Percentiles rank a stretch among this genome's conserved stretches.
Evolutionary conservation across 108 stramenopile species (phyloP).

Genomic region (Cyclotella baltica): DNA sequence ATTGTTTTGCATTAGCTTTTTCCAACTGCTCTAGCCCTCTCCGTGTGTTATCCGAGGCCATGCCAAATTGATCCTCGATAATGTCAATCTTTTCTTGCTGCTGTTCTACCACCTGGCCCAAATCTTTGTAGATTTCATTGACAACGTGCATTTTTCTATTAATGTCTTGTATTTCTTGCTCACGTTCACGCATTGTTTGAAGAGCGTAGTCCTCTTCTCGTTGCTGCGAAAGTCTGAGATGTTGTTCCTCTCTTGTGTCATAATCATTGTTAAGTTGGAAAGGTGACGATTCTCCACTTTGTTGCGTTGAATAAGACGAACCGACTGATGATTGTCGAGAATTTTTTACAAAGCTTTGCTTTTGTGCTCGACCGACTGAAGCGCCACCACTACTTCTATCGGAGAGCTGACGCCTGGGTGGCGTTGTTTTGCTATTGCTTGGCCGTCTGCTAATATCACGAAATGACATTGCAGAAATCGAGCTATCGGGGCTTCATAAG

Average conservation of each 20-base stretch:
- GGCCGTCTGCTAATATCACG: constrained; percentile 12
- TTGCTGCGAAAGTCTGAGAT: constrained; percentile 27
- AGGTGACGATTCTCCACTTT: background rate
- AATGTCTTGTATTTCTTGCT: constrained; percentile 39
- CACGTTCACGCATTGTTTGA: constrained; percentile 38
- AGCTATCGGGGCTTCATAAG: background rate
- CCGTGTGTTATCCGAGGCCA: constrained; percentile 15
- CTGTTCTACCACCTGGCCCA: constrained; percentile 38
- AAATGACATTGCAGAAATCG: constrained; percentile 12
- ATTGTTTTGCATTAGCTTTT: constrained; percentile 25
- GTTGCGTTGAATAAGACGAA: background rate
- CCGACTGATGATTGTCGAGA: background rate
- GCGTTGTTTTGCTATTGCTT: background rate
- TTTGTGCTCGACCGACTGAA: background rate
- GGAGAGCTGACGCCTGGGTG: background rate
- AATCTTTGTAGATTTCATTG: constrained; percentile 47
- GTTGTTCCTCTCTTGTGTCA: background rate
- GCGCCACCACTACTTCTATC: background rate
- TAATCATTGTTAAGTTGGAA: background rate
- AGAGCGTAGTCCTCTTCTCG: constrained; percentile 45
- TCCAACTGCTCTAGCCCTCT: constrained; percentile 40
- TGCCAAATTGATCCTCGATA: constrained; percentile 28
- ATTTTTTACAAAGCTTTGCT: background rate
- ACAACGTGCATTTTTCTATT: constrained; percentile 44
- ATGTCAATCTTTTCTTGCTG: constrained; percentile 44